Evolutionary conservation across 2,329 filamentous ascomycete genomes (phyloP).

Genomic region (Penicillium sp.): DNA sequence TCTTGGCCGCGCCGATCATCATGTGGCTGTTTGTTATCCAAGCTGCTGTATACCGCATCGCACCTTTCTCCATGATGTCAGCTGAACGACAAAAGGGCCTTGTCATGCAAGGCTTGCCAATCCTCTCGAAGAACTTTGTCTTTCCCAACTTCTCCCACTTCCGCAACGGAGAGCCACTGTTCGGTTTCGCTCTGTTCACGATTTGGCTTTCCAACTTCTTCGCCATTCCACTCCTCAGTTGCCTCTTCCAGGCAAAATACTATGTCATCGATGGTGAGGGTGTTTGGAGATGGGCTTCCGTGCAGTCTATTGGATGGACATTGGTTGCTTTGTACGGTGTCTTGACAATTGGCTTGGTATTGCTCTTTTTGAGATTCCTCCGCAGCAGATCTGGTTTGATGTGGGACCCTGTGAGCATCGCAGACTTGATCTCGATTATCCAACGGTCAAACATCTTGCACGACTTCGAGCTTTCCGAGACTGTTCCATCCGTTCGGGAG

Average conservation of each 20-base stretch:
- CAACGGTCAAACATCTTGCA: slow-evolving; percentile 76
- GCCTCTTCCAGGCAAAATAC: slow-evolving; percentile 68
- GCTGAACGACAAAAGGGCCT: slow-evolving; percentile 61
- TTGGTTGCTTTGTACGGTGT: slow-evolving; percentile 73
- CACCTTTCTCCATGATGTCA: slow-evolving; percentile 78
- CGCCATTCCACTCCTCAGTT: slow-evolving; percentile 77
- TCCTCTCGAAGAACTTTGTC: slow-evolving; percentile 64
- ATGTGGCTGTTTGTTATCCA: slow-evolving; percentile 77
- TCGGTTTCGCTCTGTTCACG: slow-evolving; percentile 66
- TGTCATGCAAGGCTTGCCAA: slow-evolving; percentile 63
- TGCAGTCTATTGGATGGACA: slow-evolving; percentile 76
- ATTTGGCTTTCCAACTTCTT: slow-evolving; percentile 76
- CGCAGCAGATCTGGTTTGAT: slow-evolving; percentile 70
- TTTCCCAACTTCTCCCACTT: slow-evolving; percentile 70
- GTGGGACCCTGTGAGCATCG: slow-evolving; percentile 83
- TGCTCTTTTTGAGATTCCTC: slow-evolving; percentile 66
- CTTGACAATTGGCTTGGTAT: slow-evolving; percentile 58
- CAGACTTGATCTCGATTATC: slow-evolving; percentile 76
- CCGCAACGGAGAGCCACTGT: slow-evolving; percentile 64
- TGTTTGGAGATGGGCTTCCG: slow-evolving; percentile 76
- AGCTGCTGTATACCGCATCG: slow-evolving; percentile 70
- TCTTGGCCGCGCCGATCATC: slow-evolving; percentile 70
- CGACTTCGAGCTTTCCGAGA: slow-evolving; percentile 71
- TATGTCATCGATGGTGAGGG: slow-evolving; percentile 60
- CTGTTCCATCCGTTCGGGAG: slow-evolving; percentile 51